Evolutionary conservation across 192 early-diverging fungal genomes (phyloP).

Genomic region (Coemansia reversa): DNA sequence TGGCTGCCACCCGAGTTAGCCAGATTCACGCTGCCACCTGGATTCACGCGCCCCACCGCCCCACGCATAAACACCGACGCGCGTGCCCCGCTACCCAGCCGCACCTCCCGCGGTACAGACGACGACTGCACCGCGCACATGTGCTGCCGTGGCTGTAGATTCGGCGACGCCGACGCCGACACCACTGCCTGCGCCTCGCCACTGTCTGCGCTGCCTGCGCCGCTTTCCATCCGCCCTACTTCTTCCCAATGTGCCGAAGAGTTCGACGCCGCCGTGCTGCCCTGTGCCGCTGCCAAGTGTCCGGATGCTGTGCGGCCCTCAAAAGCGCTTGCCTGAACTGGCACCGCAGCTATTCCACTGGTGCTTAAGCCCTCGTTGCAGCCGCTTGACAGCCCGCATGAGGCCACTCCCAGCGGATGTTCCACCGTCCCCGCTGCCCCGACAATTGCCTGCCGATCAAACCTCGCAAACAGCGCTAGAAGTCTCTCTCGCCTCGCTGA

Average conservation of each 20-base stretch:
- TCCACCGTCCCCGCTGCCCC: slow-evolving; percentile 1
- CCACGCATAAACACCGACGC: slow-evolving; percentile 29
- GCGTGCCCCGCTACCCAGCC: slow-evolving; percentile 17
- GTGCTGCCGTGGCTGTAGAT: slow-evolving; percentile 19
- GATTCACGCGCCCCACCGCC: background rate
- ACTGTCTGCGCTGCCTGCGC: slow-evolving; percentile 18
- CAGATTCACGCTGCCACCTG: background rate
- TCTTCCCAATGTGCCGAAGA: slow-evolving; percentile 32
- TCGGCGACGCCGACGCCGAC: slow-evolving; percentile 39
- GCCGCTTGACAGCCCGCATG: background rate
- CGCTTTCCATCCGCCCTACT: background rate
- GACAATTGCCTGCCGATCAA: slow-evolving; percentile 38
- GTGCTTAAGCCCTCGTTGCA: background rate
- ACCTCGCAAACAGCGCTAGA: slow-evolving; percentile 34
- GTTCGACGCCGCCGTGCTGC: slow-evolving; percentile 13
- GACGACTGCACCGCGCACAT: slow-evolving; percentile 31
- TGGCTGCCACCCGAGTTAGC: background rate
- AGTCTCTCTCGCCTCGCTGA: slow-evolving; percentile 15
- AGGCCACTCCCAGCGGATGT: background rate
- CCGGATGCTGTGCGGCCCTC: background rate
- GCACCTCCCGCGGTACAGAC: slow-evolving; percentile 32
- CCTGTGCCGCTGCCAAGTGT: slow-evolving; percentile 12
- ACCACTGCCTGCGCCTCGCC: slow-evolving; percentile 12
- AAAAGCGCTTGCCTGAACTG: background rate
- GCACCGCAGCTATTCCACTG: background rate